Evolutionary conservation across 495 filamentous ascomycete genomes (phyloP).

Genomic region (Penicillium daleae): DNA sequence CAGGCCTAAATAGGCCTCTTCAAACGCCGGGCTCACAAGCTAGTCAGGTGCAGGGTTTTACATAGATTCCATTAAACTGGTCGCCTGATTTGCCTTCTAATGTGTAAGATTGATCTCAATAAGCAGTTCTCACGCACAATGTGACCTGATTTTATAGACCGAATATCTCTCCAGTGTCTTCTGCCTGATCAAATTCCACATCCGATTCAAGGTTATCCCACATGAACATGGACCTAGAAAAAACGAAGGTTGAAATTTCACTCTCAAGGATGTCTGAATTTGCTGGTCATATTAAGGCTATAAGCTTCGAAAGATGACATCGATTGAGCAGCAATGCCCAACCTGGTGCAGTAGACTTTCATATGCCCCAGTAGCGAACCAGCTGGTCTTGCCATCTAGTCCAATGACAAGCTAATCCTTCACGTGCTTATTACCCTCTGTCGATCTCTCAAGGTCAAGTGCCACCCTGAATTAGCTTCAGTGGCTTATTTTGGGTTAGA

Average conservation of each 20-base stretch:
- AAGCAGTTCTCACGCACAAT: not conserved
- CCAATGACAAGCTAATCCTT: not conserved
- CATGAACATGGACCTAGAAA: too few relatives aligned
- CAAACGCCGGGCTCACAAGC: too few relatives aligned
- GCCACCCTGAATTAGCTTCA: not conserved
- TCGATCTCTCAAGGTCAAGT: not conserved
- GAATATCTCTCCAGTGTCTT: not conserved
- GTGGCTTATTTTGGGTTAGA: not conserved
- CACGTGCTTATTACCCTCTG: not conserved
- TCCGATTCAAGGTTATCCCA: not conserved
- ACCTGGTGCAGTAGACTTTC: not conserved
- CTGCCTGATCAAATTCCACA: not conserved
- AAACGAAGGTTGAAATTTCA: too few relatives aligned
- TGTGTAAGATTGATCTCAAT: not conserved
- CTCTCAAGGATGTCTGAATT: not conserved
- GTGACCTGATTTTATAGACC: not conserved
- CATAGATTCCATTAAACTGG: not conserved
- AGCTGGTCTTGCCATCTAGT: not conserved
- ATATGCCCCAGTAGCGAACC: not conserved
- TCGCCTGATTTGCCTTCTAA: not conserved
- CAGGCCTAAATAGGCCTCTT: too few relatives aligned
- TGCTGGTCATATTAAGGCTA: not conserved
- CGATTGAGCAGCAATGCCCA: not conserved
- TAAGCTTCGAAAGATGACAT: not conserved
- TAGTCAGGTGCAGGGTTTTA: not conserved